phyloP scores from a whole-genome alignment of 495 filamentous ascomycete genomes.

The Aspergillus nanangensis region DNA sequence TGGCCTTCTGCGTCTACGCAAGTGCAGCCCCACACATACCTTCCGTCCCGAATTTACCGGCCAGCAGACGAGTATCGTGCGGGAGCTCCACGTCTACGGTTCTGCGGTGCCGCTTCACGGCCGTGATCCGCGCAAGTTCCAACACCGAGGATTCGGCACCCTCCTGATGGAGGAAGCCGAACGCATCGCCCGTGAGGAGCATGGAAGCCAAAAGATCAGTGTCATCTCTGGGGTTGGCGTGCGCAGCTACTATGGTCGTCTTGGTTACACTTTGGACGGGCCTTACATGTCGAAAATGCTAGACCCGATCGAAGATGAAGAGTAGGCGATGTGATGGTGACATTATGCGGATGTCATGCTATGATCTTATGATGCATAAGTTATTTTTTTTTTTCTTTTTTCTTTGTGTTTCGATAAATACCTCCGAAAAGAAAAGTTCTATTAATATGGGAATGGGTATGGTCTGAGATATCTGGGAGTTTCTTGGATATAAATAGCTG shows the following conservation, averaged over 20 bases:
- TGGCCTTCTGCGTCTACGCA: slow-evolving; percentile 81
- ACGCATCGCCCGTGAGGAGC: slow-evolving; percentile 87
- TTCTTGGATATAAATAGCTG: no score
- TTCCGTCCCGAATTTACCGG: slow-evolving; percentile 83
- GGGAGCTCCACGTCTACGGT: slow-evolving; percentile 95
- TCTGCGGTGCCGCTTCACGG: slow-evolving; percentile 93
- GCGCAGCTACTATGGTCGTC: slow-evolving; percentile 84
- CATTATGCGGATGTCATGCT: not conserved
- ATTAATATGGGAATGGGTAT: no score
- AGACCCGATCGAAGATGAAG: slow-evolving; percentile 43
- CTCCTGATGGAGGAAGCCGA: slow-evolving; percentile 97
- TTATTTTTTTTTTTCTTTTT: not conserved
- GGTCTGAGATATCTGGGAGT: no score
- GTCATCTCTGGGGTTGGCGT: slow-evolving; percentile 96
- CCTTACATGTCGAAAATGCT: slow-evolving; percentile 80
- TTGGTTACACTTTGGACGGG: slow-evolving; percentile 90
- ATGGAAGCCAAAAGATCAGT: slow-evolving; percentile 87
- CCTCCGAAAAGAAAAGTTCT: not conserved
- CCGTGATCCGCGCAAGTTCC: slow-evolving; percentile 89
- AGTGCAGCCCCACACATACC: slow-evolving; percentile 84
- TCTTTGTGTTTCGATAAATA: no score
- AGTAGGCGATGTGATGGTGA: slow-evolving; percentile 6
- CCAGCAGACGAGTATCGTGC: slow-evolving; percentile 85
- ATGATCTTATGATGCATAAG: not conserved
- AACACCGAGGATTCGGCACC: slow-evolving; percentile 96